Evolutionary conservation across 2,329 filamentous ascomycete species (phyloP), one percentile per base, ranked within the genome.

Genomic region (Penicillium sp.): DNA sequence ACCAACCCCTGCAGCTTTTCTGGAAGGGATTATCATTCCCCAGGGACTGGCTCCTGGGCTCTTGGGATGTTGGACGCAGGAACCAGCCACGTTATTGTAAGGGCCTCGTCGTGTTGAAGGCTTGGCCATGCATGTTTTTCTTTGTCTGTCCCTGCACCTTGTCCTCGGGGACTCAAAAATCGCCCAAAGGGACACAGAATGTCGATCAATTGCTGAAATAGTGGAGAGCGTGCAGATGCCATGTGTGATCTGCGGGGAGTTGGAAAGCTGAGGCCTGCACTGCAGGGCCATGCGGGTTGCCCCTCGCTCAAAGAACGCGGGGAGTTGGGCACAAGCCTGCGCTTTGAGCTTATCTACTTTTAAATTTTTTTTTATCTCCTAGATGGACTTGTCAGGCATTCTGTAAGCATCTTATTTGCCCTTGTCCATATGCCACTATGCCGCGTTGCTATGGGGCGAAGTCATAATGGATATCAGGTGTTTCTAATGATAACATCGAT

Each of bases 21-120:
- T 19, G 6, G 17, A 25, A 45, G 22, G 30, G 11, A 44, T 14
- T 38, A 14, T 25, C 19, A 28, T 37, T 50, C 19, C 35, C 43
- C 19, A 41, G 8, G 6, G 30, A 19, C 17, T 28, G 45, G 41
- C 40, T 45, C 31, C 4, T 40, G 36, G 36, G 25, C 26, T 36
- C 17, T 9, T 38, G 25, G 31, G 37, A 35, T 19, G 4, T 22
- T 30, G 43, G 33, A 50, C 61, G 62, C 65, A 69, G 62, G 61
- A 67, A 66, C 44, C 43, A 55, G 53, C 56, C 59, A 58, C 53
- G 49, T 57, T 59, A 37, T 48, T 53, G 12, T 30, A 45, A 48
- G 25, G 16, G 19, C 35, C 25, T 46, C 43, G 11, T 41, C 7
- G 57, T 31, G 17, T 48, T 41, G 17, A 31, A 53, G 26, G 16